Percentiles rank a stretch among this genome's conserved stretches.
phyloP scores from a whole-genome alignment of 805 yeast genomes.

The Metschnikowia aberdeeniae region DNA sequence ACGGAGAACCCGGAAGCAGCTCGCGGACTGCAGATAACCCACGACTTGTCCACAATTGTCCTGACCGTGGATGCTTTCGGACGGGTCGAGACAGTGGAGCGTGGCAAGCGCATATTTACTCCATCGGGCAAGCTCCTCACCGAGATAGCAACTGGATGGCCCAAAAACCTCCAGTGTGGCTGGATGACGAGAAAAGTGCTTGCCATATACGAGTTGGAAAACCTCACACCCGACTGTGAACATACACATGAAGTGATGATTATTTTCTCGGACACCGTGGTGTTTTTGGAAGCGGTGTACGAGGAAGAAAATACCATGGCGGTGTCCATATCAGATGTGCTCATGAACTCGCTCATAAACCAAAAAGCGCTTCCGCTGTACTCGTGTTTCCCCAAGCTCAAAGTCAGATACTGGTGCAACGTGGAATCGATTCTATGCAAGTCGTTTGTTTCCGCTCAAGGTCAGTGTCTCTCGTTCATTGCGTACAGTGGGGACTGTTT shows the following conservation, averaged over 20 bases:
- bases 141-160: constrained; percentile 85
- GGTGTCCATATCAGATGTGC: constrained; percentile 56
- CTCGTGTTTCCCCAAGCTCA: constrained; percentile 55
- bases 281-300: constrained; percentile 57
- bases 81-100: constrained; percentile 11
- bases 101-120: constrained; percentile 58
- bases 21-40: constrained; percentile 21
- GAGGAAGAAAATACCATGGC: constrained; percentile 30
- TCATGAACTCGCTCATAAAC: constrained; percentile 87
- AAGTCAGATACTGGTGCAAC: constrained; percentile 64
- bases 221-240: constrained; percentile 19
- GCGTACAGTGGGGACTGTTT: constrained; percentile 26
- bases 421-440: constrained; percentile 54
- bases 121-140: constrained; percentile 88
- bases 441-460: constrained; percentile 30
- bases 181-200: constrained; percentile 87
- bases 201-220: constrained; percentile 51
- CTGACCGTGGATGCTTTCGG: constrained; percentile 83
- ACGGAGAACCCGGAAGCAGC: constrained; percentile 35
- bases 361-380: constrained; percentile 65
- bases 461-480: constrained; percentile 26
- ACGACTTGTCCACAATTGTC: constrained; percentile 49
- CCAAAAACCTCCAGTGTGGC: constrained; percentile 77
- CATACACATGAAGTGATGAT: constrained; percentile 50
- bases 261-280: constrained; percentile 74